Evolutionary conservation across 1,139 yeast species (phyloP).

Genomic region (Arxiozyma slooffiae): DNA sequence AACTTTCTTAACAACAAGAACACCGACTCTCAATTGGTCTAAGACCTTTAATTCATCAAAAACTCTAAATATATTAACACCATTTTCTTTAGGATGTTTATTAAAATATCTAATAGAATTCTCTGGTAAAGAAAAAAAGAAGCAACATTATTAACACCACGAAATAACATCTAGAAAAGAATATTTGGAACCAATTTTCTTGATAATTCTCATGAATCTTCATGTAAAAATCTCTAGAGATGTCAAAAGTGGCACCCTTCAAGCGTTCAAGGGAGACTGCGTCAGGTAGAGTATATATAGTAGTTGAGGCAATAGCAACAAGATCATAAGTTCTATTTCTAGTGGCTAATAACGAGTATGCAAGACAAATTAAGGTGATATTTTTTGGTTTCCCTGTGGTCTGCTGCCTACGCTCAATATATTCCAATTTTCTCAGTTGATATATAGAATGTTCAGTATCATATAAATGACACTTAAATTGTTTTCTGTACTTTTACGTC

Average conservation of each 20-base stretch:
- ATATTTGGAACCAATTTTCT: constrained; percentile 91
- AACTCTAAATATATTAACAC: constrained; percentile 95
- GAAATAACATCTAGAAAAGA: constrained; percentile 96
- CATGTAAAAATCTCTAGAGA: constrained; percentile 94
- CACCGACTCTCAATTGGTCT: constrained; percentile 94
- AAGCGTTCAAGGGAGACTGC: constrained; percentile 96
- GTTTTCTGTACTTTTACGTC: too few relatives aligned
- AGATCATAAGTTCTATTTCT: constrained; percentile 93
- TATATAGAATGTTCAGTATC: too few relatives aligned
- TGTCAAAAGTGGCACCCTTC: constrained; percentile 99
- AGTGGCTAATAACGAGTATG: constrained; percentile 95
- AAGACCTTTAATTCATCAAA: constrained; percentile 95
- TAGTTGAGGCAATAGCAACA: constrained; percentile 83
- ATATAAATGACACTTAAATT: too few relatives aligned
- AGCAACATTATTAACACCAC: constrained; percentile 99
- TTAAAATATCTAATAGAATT: constrained; percentile 97
- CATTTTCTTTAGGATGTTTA: constrained; percentile 84
- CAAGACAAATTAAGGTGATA: too few relatives aligned
- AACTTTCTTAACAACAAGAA: constrained; percentile 93
- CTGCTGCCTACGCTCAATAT: too few relatives aligned
- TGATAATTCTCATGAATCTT: constrained; percentile 97
- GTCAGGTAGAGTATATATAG: constrained; percentile 81
- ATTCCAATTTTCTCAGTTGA: too few relatives aligned
- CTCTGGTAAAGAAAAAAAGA: constrained; percentile 94
- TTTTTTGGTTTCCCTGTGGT: too few relatives aligned